Percentiles rank a stretch among this genome's conserved stretches.
These are phyloP conservation scores for Colletotrichum sansevieriae DNA, from an alignment of 2,329 filamentous ascomycete genomes.

Conservation along the genomic window DNA sequence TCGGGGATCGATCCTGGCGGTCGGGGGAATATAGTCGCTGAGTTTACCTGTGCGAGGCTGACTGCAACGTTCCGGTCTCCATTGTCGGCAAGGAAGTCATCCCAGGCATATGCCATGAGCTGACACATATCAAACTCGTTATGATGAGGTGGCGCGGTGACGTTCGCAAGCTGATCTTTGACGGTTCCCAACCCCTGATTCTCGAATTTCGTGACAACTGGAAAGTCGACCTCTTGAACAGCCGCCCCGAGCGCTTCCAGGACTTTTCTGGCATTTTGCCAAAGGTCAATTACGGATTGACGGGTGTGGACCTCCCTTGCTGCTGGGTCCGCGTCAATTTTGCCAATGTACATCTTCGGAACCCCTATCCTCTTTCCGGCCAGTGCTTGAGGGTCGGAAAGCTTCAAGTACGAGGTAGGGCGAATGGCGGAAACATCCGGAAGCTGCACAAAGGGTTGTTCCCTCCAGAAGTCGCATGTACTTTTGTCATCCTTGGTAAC, in stretches of 20 bases:
- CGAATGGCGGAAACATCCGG: slow-evolving; percentile 49
- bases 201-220: slow-evolving; percentile 23
- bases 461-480: slow-evolving; percentile 66
- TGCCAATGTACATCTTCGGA: slow-evolving; percentile 64
- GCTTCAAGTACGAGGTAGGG: slow-evolving; percentile 50
- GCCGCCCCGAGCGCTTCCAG: slow-evolving; percentile 58
- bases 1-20: neutral
- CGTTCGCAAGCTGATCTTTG: fast-evolving
- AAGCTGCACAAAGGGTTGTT: slow-evolving; percentile 60
- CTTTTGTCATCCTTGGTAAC: slow-evolving; percentile 56
- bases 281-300: slow-evolving; percentile 44
- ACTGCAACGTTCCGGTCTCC: slow-evolving; percentile 28
- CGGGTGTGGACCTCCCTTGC: slow-evolving; percentile 42
- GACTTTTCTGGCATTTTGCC: slow-evolving; percentile 49
- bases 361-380: slow-evolving; percentile 64
- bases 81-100: slow-evolving; percentile 44
- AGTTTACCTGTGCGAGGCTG: slow-evolving; percentile 32
- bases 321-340: slow-evolving; percentile 40
- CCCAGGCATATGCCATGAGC: slow-evolving; percentile 17
- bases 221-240: slow-evolving; percentile 50
- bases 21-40: slow-evolving; percentile 42
- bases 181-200: neutral
- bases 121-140: slow-evolving; percentile 4
- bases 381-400: slow-evolving; percentile 62
- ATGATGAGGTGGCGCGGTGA: neutral